Evolutionary conservation across 2,329 filamentous ascomycete species (phyloP).

Genomic region (Penicillium aurantiogriseum): DNA sequence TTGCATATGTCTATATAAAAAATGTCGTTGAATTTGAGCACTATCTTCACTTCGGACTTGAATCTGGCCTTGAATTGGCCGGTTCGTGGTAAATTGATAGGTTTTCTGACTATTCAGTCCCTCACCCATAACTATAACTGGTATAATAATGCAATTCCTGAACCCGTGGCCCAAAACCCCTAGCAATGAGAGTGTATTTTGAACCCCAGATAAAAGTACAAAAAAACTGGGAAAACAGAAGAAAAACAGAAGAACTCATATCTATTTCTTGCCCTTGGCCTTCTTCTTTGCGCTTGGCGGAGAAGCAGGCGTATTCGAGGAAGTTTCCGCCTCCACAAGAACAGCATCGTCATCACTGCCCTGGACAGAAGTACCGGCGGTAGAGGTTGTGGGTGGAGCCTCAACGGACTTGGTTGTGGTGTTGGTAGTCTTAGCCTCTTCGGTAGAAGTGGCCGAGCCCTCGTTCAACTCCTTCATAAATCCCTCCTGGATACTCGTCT

Average conservation of each 20-base stretch:
- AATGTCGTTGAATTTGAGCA: too few species aligned
- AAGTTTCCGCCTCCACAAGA: slow-evolving; percentile 65
- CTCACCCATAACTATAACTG: neutral
- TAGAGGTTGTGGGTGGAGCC: slow-evolving; percentile 25
- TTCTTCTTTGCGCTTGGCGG: slow-evolving; percentile 39
- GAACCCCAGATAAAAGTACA: slow-evolving; percentile 5
- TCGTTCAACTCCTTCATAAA: slow-evolving; percentile 78
- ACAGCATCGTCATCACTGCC: slow-evolving; percentile 72
- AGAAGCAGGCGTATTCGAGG: slow-evolving; percentile 29
- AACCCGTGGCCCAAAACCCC: neutral
- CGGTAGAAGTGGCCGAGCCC: slow-evolving; percentile 16
- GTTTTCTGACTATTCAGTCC: neutral
- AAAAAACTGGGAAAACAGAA: neutral
- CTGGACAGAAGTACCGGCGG: slow-evolving; percentile 35
- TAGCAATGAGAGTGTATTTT: neutral
- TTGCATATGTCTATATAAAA: too few species aligned
- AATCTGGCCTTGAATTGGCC: neutral
- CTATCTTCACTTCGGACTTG: too few species aligned
- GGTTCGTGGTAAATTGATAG: neutral
- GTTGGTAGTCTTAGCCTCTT: slow-evolving; percentile 18
- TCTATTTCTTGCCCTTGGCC: slow-evolving; percentile 50
- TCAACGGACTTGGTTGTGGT: slow-evolving; percentile 20
- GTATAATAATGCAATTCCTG: slow-evolving; percentile 3
- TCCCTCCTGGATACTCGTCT: slow-evolving; percentile 67
- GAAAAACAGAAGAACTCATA: neutral